Base-by-base conservation (phyloP, 176 grass and related monocot species). In the Poa pratensis region DNA sequence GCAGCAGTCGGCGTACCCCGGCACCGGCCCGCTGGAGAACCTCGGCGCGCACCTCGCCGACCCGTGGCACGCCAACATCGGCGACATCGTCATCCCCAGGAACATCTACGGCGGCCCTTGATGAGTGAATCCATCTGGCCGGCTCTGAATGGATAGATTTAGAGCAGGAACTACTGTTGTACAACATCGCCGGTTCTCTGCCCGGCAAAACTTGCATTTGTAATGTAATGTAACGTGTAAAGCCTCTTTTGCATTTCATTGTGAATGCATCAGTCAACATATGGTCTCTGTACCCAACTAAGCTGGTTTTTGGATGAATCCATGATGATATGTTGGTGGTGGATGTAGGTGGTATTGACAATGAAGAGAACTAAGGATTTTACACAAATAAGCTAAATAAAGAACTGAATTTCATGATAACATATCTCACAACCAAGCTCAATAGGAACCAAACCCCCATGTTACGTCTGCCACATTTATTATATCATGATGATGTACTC, bases 51-150 rank as follows among this genome's bases (percentile, higher is more conserved):
- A 99, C 76, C 91, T 99, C 46, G 86, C 97, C 0, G 97, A 99
- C 82, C 97, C 97, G n/a, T 99, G 97, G 97, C 97, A 99, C 90
- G 94, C 92, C 88, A 99, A 94, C 97, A 99, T 99, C 48, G 97
- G 97, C 28, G 88, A 99, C 82, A 20, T 99, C 66, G 14, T 99
- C 75, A 96, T 99, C 90, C 97, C 97, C 19, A 94, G 94, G 88
- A 32, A 92, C 15, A 59, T 99, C 75, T 80, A 39, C 46, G 46
- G 46, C 48, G 26, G 71, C 14, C 88, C 89, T 49, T 49, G 35
- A 37, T 37, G 4, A 37, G 35, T 37, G 35, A 37, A 6, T 1
- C 35, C 35, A 37, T 37, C 35, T 6, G 35, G 35, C 35, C 35
- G 46, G 13, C 46, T 49, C 46, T 49, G 11, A 42, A 43, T 43